Base-by-base conservation (phyloP, 805 yeast genomes). In the Metschnikowia vanudenii region DNA sequence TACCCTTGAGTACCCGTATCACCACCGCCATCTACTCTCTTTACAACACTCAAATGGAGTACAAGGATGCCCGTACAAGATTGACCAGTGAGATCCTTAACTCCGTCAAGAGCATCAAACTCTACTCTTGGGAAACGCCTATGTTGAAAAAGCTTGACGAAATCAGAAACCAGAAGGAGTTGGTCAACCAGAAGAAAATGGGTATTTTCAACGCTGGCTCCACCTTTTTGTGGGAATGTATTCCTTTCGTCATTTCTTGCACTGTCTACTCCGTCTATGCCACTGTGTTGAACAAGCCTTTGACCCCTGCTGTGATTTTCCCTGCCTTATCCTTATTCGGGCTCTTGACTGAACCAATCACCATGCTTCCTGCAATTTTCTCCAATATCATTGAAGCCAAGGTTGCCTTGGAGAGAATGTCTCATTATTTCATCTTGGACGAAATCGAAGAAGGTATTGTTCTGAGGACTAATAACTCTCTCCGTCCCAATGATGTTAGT, bases 61-160 rank as follows among this genome's bases (percentile, higher is more conserved):
- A 73, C 46, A 84, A 81, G 51, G 90, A 84, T 59, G 64, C 64
- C 18, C 73, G 91, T 65, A 77, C 84, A 2, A 73, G 78, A 14
- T 64, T 76, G 17, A 78, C 81, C n/a, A 72, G 78, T 14, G 91
- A 84, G 54, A 69, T 84, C 11, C 60, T 84, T 41, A 71, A 73
- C 32, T 74, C 82, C 26, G 80, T 84, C 41, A 84, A 83, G 56
- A 75, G 82, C 43, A 79, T 84, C 53, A 84, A 84, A 56, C 64
- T 84, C 22, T 84, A 82, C 56, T 80, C 86, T 0, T 84, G 88
- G 85, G 91, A 84, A 59, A 65, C 67, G 29, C 84, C 88, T 20
- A 80, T 83, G 81, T 55, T 80, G 31, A 65, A 69, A 17, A 77
- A 75, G 50, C 62, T 84, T 11, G 56, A 68, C 10, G 75, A 73